Evolutionary conservation across 1,139 yeast species (phyloP).

Genomic region (Wickerhamiella pararugosa): DNA sequence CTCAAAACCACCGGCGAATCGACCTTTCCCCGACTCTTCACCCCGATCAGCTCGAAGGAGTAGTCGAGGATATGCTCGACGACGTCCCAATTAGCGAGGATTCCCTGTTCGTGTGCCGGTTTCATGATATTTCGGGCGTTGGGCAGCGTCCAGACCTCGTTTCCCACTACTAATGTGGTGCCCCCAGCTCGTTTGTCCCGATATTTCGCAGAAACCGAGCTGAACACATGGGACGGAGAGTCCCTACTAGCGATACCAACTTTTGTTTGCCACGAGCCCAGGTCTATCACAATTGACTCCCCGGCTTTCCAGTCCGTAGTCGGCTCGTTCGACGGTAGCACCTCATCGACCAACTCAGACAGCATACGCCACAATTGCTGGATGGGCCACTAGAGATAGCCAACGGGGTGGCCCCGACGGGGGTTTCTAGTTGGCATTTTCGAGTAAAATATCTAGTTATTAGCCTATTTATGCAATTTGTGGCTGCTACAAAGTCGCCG

Average conservation of each 20-base stretch:
- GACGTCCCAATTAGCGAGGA: conserved; percentile 86
- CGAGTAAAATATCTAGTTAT: too few relatives aligned
- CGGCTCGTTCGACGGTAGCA: not conserved
- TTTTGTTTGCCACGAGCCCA: conserved; percentile 58
- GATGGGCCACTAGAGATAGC: too few relatives aligned
- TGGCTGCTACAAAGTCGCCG: too few relatives aligned
- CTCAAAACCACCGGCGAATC: conserved; percentile 74
- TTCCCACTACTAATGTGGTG: conserved; percentile 63
- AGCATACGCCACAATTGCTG: too few relatives aligned
- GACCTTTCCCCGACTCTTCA: conserved; percentile 39
- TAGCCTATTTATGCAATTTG: too few relatives aligned
- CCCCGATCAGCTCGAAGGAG: conserved; percentile 65
- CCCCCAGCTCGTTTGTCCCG: conserved; percentile 60
- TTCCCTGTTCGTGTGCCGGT: conserved; percentile 75
- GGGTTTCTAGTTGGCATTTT: too few relatives aligned
- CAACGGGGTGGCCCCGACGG: too few relatives aligned
- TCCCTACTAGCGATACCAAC: conserved; percentile 47
- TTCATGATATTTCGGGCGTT: conserved; percentile 52
- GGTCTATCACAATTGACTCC: conserved; percentile 51
- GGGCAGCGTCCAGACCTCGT: conserved; percentile 62
- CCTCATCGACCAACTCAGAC: not conserved
- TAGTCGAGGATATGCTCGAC: conserved; percentile 74
- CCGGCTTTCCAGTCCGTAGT: conserved; percentile 31
- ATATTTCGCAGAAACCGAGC: conserved; percentile 54
- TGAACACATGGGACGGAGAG: conserved; percentile 52